These are phyloP conservation scores for Pythium monospermum DNA, from an alignment of 352 stramenopile species.

Conservation along the genomic window DNA sequence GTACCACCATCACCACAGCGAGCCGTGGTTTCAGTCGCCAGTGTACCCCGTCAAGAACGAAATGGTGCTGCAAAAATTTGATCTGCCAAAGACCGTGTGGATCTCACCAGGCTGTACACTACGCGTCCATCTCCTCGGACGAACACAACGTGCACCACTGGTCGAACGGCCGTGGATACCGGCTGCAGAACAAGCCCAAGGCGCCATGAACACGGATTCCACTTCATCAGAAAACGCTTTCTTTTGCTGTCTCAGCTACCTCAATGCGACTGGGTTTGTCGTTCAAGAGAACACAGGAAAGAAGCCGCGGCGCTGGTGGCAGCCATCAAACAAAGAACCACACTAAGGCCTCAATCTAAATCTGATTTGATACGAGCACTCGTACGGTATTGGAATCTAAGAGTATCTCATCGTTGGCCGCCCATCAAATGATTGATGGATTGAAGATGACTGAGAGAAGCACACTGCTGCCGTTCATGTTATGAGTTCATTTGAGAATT, in stretches of 20 bases:
- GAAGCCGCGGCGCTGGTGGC: constrained; percentile 13
- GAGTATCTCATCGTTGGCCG: too few relatives aligned
- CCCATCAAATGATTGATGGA: too few relatives aligned
- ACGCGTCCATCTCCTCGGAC: constrained; percentile 15
- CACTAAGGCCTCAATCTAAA: too few relatives aligned
- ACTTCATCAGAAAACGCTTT: constrained; percentile 19
- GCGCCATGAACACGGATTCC: neutral
- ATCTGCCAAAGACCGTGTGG: constrained; percentile 18
- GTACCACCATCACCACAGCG: constrained; percentile 1
- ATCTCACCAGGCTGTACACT: neutral
- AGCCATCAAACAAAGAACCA: too few relatives aligned
- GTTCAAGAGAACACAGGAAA: constrained; percentile 9
- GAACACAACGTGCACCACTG: constrained; percentile 10
- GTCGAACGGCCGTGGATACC: constrained; percentile 18
- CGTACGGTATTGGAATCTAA: too few relatives aligned
- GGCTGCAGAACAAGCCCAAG: too few relatives aligned
- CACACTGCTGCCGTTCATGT: too few relatives aligned
- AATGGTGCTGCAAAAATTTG: constrained; percentile 17
- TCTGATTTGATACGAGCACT: too few relatives aligned
- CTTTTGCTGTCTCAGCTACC: constrained; percentile 78
- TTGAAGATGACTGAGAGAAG: too few relatives aligned
- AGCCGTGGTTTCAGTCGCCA: constrained; percentile 6
- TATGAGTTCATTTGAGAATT: too few relatives aligned
- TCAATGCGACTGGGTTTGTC: constrained; percentile 27
- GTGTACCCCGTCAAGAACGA: constrained; percentile 12